Evolutionary conservation across 1,284 basidiomycete genomes (phyloP).

Genomic region (Flammula alnicola): DNA sequence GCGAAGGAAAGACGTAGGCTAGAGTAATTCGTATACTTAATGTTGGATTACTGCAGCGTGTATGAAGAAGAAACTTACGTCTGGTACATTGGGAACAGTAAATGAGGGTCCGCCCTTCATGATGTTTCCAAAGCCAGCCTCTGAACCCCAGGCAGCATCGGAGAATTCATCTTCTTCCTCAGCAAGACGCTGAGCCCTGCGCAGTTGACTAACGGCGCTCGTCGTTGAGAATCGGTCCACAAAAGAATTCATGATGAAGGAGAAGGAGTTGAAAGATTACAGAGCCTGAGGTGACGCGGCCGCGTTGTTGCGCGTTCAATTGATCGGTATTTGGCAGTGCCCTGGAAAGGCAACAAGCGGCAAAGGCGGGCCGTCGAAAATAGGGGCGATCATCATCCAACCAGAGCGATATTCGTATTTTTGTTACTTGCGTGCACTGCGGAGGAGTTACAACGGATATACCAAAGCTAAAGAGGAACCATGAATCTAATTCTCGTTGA

Average conservation of each 20-base stretch:
- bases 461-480: constrained; percentile 1
- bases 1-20: constrained; percentile 91
- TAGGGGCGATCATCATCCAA: constrained; percentile 1
- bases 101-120: constrained; percentile 73
- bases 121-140: constrained; percentile 78
- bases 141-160: constrained; percentile 78
- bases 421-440: neutral
- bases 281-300: constrained; percentile 55
- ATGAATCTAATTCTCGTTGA: constrained; percentile 6
- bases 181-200: constrained; percentile 52
- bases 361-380: constrained; percentile 1
- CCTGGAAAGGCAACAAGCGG: constrained; percentile 2
- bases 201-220: constrained; percentile 52
- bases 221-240: constrained; percentile 68
- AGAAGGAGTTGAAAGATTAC: constrained; percentile 19
- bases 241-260: constrained; percentile 75
- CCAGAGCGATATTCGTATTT: too few relatives aligned
- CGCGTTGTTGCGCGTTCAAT: constrained; percentile 41
- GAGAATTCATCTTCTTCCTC: constrained; percentile 67
- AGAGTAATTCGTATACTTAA: constrained; percentile 2
- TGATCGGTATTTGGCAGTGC: constrained; percentile 35
- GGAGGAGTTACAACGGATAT: neutral
- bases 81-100: constrained; percentile 69
- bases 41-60: neutral
- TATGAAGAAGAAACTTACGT: constrained; percentile 53